Evolutionary conservation across 176 grass and related monocot species (phyloP).

Genomic region (Miscanthus lutarioriparius): DNA sequence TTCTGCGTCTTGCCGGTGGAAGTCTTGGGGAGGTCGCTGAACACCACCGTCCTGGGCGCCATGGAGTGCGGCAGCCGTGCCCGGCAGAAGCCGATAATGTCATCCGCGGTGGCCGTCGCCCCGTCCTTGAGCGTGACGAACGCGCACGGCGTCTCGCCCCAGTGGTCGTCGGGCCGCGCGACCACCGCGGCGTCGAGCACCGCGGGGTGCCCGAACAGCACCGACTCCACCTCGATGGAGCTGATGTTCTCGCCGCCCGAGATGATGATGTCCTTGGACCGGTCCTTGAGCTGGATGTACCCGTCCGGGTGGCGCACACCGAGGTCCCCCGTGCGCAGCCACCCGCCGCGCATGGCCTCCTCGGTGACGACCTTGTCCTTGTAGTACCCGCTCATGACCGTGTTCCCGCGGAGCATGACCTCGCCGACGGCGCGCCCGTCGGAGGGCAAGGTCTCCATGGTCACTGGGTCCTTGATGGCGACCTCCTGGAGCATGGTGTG

Average conservation of each 20-base stretch:
- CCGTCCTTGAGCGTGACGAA: conserved; percentile 62
- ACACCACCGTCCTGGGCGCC: conserved; percentile 56
- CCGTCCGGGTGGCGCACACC: conserved; percentile 54
- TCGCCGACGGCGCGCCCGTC: conserved; percentile 65
- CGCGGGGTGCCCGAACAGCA: conserved; percentile 51
- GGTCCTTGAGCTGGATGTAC: conserved; percentile 66
- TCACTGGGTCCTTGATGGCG: conserved; percentile 60
- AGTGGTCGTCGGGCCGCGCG: conserved; percentile 40
- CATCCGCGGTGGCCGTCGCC: neutral
- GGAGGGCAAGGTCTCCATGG: conserved; percentile 50
- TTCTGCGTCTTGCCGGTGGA: conserved; percentile 71
- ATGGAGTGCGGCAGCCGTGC: conserved; percentile 45
- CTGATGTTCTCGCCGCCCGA: conserved; percentile 64
- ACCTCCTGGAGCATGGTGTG: conserved; percentile 43
- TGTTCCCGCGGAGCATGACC: conserved; percentile 69
- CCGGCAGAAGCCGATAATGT: conserved; percentile 51
- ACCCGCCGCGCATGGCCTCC: conserved; percentile 53
- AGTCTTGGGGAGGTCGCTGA: conserved; percentile 63
- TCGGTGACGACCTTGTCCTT: conserved; percentile 41
- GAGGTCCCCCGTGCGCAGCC: conserved; percentile 61
- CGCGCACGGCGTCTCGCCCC: conserved; percentile 58
- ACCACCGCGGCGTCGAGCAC: conserved; percentile 59
- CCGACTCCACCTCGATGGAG: conserved; percentile 62
- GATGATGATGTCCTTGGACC: conserved; percentile 60
- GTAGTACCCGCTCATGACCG: conserved; percentile 68